Evolutionary conservation across 2,329 filamentous ascomycete species (phyloP).

Genomic region (Emergomyces orientalis): DNA sequence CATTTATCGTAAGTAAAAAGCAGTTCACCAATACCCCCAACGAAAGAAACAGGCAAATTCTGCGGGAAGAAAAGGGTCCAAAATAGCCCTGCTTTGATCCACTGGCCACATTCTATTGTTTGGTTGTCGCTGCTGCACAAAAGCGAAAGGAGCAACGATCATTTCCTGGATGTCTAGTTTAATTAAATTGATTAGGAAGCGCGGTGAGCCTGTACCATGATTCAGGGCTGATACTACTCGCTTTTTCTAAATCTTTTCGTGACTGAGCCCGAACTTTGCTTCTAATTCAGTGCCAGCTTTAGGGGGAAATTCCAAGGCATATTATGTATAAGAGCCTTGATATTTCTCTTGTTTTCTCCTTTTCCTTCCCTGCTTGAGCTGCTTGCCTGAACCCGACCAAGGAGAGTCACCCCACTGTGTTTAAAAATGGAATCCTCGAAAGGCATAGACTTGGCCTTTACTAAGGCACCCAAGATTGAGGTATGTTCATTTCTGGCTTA

Average conservation of each 20-base stretch:
- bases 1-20: too few relatives aligned
- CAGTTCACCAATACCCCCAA: too few relatives aligned
- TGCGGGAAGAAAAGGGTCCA: neutral
- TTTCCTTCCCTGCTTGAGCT: neutral
- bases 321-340: too few relatives aligned
- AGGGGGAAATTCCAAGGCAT: neutral
- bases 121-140: too few relatives aligned
- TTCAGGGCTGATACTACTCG: too few relatives aligned
- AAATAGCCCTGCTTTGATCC: neutral
- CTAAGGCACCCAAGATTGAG: conserved; percentile 30
- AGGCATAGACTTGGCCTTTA: conserved; percentile 25
- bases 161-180: too few relatives aligned
- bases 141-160: too few relatives aligned
- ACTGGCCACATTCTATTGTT: too few relatives aligned
- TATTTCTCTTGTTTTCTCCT: neutral
- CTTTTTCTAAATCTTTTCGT: too few relatives aligned
- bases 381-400: neutral
- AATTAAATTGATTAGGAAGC: too few relatives aligned
- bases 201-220: too few relatives aligned
- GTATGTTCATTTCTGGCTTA: conserved; percentile 16
- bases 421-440: conserved; percentile 20
- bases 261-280: too few relatives aligned
- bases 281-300: neutral
- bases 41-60: neutral
- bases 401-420: neutral